phyloP scores from a whole-genome alignment of 805 yeast genomes.

The Metschnikowia lunata region DNA sequence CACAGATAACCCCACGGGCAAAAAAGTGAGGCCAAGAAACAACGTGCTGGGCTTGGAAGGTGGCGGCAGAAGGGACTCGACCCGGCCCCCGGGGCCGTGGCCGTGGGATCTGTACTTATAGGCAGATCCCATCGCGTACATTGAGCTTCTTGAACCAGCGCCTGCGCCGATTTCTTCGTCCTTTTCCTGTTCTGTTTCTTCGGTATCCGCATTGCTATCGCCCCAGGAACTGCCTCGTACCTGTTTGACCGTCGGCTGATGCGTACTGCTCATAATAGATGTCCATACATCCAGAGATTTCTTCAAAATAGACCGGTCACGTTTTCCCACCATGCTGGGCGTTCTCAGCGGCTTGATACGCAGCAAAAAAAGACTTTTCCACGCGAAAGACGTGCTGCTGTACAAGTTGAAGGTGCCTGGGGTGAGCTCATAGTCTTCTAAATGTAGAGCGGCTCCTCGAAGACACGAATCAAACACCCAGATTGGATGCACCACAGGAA shows the following conservation, averaged over 20 bases:
- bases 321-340: slow-evolving; percentile 4
- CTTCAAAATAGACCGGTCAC: slow-evolving; percentile 12
- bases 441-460: slow-evolving; percentile 41
- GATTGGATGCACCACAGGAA: slow-evolving; percentile 48
- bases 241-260: slow-evolving; percentile 8
- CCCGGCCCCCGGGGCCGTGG: neutral
- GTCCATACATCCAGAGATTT: slow-evolving; percentile 39
- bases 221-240: slow-evolving; percentile 26
- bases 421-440: slow-evolving; percentile 36
- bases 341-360: slow-evolving; percentile 1
- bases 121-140: too few species aligned
- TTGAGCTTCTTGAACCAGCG: too few species aligned
- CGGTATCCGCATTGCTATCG: slow-evolving; percentile 13
- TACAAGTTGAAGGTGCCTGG: slow-evolving; percentile 10
- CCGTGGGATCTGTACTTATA: too few species aligned
- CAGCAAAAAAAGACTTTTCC: slow-evolving; percentile 27
- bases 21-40: slow-evolving; percentile 42
- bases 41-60: slow-evolving; percentile 19
- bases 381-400: slow-evolving; percentile 30
- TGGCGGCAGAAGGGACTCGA: neutral
- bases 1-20: slow-evolving; percentile 37
- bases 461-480: slow-evolving; percentile 45
- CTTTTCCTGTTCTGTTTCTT: slow-evolving; percentile 1
- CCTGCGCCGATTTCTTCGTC: neutral
- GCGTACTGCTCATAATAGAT: slow-evolving; percentile 35